Conservation (phyloP, 306 rosid genomes). For the Alnus rubra region DNA sequence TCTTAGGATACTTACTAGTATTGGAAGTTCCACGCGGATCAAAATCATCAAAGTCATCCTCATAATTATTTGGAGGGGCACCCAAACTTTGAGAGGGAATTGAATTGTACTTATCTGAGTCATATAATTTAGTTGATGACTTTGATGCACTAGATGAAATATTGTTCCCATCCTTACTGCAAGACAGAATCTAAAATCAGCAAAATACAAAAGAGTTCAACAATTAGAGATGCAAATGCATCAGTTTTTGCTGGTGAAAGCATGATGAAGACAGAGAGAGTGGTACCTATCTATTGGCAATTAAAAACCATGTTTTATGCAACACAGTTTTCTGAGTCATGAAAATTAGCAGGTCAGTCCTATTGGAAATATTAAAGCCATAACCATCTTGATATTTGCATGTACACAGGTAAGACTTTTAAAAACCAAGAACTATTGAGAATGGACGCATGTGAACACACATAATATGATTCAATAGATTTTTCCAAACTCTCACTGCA, state of each 20-base stretch:
- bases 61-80: slow-evolving; percentile 41
- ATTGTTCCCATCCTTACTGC: slow-evolving; percentile 59
- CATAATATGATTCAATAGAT: background rate
- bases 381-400: background rate
- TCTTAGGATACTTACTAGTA: slow-evolving; percentile 56
- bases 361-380: background rate
- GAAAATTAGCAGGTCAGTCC: background rate
- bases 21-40: slow-evolving; percentile 92
- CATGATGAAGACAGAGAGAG: background rate
- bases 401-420: background rate
- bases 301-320: background rate
- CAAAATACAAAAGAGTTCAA: slow-evolving; percentile 17
- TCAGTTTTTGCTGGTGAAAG: slow-evolving; percentile 5
- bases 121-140: slow-evolving; percentile 51
- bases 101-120: slow-evolving; percentile 44
- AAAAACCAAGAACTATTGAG: background rate
- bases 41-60: slow-evolving; percentile 86
- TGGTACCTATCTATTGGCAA: background rate
- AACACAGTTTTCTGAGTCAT: background rate
- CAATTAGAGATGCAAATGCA: slow-evolving; percentile 19
- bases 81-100: slow-evolving; percentile 51
- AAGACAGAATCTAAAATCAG: slow-evolving; percentile 38
- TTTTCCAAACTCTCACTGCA: background rate
- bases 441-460: background rate
- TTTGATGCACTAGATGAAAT: slow-evolving; percentile 48